phyloP scores from a whole-genome alignment of 495 filamentous ascomycete species.

The Daldinia bambusicola region DNA sequence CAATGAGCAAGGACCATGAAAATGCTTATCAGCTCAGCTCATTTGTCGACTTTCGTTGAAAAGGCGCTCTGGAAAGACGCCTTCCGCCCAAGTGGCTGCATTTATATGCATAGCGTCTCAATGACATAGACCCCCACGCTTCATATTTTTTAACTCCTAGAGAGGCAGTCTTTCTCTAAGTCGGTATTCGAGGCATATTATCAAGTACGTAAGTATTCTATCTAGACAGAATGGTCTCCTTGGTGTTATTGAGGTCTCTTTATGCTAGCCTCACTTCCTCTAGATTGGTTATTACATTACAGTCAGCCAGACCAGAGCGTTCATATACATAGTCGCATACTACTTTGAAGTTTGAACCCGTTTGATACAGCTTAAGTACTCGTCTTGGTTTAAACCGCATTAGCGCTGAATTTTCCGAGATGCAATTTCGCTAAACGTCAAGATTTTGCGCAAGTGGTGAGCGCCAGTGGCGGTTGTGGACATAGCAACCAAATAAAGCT shows the following conservation, averaged over 20 bases:
- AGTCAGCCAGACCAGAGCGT: neutral
- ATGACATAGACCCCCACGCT: neutral
- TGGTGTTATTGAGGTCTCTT: neutral
- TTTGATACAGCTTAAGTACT: neutral
- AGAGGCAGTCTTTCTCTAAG: neutral
- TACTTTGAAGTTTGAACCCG: neutral
- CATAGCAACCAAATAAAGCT: neutral
- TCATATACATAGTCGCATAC: neutral
- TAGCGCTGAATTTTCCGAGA: neutral
- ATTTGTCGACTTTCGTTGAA: neutral
- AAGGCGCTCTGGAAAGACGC: neutral
- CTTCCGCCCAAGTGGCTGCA: neutral
- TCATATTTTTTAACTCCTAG: neutral
- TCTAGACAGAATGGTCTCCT: too few relatives aligned
- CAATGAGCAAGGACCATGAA: neutral
- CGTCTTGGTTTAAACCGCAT: neutral
- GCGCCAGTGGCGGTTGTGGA: conserved; percentile 10
- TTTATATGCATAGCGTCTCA: neutral
- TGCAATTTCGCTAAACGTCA: conserved; percentile 1
- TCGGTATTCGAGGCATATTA: neutral
- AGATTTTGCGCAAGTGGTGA: neutral
- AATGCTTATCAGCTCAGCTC: neutral
- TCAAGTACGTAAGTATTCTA: neutral
- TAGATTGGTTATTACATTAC: neutral
- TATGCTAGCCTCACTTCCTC: neutral